A percentile compares a stretch with the other conserved stretches of the same genome.
These are phyloP conservation scores for Vigna unguiculata DNA, from an alignment of 306 rosid species.

Conservation along the genomic window DNA sequence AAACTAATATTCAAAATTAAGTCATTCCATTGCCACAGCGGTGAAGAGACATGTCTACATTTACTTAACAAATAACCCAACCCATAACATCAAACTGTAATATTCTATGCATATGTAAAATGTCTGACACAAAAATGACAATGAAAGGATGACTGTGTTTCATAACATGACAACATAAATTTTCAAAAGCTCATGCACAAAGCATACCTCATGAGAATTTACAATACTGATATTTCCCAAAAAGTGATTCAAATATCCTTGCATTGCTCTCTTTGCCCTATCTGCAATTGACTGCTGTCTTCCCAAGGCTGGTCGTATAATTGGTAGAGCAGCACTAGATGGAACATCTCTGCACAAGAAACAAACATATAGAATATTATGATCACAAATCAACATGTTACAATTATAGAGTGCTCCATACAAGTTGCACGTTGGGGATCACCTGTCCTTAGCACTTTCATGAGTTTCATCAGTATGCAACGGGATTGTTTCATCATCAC, in stretches of 20 bases:
- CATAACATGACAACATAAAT: constrained; percentile 21
- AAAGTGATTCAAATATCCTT: constrained; percentile 97
- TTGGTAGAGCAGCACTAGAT: constrained; percentile 94
- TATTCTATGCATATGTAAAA: constrained; percentile 10
- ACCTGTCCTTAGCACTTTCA: constrained; percentile 85
- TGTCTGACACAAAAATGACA: constrained; percentile 17
- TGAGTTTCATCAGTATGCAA: constrained; percentile 58
- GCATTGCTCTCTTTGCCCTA: constrained; percentile 95
- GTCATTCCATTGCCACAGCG: neutral
- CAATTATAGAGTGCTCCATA: constrained; percentile 27
- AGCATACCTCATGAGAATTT: constrained; percentile 92
- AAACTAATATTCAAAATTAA: constrained; percentile 27
- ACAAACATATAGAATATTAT: constrained; percentile 44
- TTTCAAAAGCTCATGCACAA: constrained; percentile 39
- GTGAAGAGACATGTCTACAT: constrained; percentile 20
- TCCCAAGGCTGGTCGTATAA: constrained; percentile 93
- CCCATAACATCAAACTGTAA: neutral
- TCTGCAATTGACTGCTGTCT: constrained; percentile 92
- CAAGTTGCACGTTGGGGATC: constrained; percentile 26
- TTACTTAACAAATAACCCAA: constrained; percentile 25
- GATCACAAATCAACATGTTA: constrained; percentile 26
- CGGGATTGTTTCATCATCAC: constrained; percentile 71
- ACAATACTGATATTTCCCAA: constrained; percentile 91
- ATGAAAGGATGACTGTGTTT: constrained; percentile 17
- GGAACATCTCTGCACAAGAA: constrained; percentile 93